Conservation (phyloP, 1,284 basidiomycete species). For the Neotropicomus parvogracilis region DNA sequence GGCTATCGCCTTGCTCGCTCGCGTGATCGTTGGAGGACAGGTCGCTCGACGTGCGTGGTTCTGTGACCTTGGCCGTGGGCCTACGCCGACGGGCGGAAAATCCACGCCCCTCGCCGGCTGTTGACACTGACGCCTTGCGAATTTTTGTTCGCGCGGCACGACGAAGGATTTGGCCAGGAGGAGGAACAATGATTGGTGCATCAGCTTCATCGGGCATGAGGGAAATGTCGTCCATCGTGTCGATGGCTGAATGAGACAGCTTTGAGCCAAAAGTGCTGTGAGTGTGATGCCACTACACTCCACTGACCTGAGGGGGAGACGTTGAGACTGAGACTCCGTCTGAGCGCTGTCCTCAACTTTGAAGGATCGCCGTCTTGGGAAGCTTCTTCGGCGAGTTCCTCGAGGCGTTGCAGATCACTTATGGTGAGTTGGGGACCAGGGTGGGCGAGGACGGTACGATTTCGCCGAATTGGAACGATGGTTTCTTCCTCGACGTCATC, state of each 20-base stretch:
- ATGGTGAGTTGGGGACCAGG: conserved; percentile 79
- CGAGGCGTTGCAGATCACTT: conserved; percentile 87
- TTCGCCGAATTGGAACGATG: conserved; percentile 65
- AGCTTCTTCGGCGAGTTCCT: conserved; percentile 88
- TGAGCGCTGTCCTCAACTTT: conserved; percentile 75
- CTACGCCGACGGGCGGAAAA: conserved; percentile 49
- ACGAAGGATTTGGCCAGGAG: conserved; percentile 85
- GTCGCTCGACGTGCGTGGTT: conserved; percentile 57
- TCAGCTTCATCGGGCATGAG: conserved; percentile 78
- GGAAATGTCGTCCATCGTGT: conserved; percentile 61
- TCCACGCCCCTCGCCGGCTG: conserved; percentile 71
- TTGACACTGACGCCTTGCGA: conserved; percentile 77
- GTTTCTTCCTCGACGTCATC: conserved; percentile 71
- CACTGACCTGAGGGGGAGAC: conserved; percentile 78
- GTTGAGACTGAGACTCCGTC: conserved; percentile 87
- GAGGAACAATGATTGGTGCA: conserved; percentile 84
- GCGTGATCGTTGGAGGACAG: conserved; percentile 55
- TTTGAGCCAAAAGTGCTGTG: conserved; percentile 20
- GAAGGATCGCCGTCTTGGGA: conserved; percentile 81
- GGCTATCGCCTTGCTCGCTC: conserved; percentile 59
- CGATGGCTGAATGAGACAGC: conserved; percentile 46
- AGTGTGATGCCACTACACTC: conserved; percentile 11
- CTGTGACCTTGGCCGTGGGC: conserved; percentile 30
- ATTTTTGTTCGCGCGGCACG: conserved; percentile 94
- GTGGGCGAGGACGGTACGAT: conserved; percentile 61